A percentile compares a stretch with the other conserved stretches of the same genome.
These are phyloP conservation scores for Elongisporangium anandrum DNA, from an alignment of 352 stramenopile species.

Conservation along the genomic window DNA sequence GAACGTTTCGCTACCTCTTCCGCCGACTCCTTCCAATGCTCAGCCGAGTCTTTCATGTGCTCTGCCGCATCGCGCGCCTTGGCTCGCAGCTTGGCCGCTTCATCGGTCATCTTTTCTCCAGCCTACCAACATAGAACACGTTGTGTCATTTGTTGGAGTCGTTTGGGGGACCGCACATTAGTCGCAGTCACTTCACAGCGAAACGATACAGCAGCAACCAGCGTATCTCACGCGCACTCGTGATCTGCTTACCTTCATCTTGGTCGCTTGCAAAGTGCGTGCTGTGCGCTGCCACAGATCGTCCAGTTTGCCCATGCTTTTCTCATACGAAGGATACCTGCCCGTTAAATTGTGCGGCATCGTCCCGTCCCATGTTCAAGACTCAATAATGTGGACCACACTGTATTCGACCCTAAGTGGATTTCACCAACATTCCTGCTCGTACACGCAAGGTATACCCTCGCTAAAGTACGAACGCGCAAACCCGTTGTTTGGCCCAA, in stretches of 20 bases:
- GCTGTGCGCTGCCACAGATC: neutral
- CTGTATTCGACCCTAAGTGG: too few relatives aligned
- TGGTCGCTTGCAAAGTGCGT: neutral
- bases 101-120: conserved; percentile 2
- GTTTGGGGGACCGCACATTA: too few relatives aligned
- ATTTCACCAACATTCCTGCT: too few relatives aligned
- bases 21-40: conserved; percentile 12
- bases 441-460: too few relatives aligned
- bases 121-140: neutral
- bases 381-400: neutral
- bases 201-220: neutral
- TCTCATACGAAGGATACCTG: neutral
- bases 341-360: neutral
- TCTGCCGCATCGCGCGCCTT: conserved; percentile 13
- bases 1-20: conserved; percentile 9
- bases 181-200: neutral
- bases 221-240: neutral
- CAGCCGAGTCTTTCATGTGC: conserved; percentile 11
- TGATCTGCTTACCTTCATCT: neutral
- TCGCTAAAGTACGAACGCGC: neutral
- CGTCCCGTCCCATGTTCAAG: neutral
- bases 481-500: neutral
- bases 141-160: neutral
- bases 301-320: neutral
- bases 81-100: conserved; percentile 21